Evolutionary conservation across 306 rosid species (phyloP).

Genomic region (Acmispon strigosus): DNA sequence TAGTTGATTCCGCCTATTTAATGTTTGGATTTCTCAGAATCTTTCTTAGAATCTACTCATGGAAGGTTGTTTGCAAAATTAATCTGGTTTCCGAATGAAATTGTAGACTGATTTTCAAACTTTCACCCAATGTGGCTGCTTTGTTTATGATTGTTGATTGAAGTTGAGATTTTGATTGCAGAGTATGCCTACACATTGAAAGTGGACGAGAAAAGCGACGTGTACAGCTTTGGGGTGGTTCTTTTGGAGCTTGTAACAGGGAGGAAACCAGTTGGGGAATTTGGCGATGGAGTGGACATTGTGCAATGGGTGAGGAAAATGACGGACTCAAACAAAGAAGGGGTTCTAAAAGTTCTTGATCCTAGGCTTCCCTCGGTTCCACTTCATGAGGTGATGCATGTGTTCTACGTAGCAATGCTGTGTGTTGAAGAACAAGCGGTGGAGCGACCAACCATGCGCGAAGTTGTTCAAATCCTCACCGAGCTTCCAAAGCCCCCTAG

Average conservation of each 20-base stretch:
- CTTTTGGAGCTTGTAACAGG: slow-evolving; percentile 75
- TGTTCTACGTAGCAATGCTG: slow-evolving; percentile 80
- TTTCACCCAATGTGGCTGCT: background rate
- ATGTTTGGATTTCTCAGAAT: too few relatives aligned
- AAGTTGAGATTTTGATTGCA: slow-evolving; percentile 32
- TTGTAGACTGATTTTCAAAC: too few relatives aligned
- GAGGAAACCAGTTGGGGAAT: slow-evolving; percentile 77
- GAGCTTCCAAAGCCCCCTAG: slow-evolving; percentile 63
- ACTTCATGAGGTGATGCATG: slow-evolving; percentile 45
- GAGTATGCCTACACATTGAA: slow-evolving; percentile 87
- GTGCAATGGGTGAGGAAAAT: slow-evolving; percentile 75
- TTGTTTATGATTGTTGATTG: background rate
- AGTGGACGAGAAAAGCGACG: slow-evolving; percentile 88
- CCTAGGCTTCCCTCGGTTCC: slow-evolving; percentile 48
- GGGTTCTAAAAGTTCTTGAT: slow-evolving; percentile 39
- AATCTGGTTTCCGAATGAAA: too few relatives aligned
- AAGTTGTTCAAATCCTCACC: slow-evolving; percentile 76
- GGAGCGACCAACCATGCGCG: slow-evolving; percentile 80
- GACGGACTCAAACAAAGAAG: slow-evolving; percentile 44
- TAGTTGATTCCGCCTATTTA: background rate
- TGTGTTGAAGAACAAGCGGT: slow-evolving; percentile 77
- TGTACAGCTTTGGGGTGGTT: slow-evolving; percentile 85
- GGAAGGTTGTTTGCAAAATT: too few relatives aligned
- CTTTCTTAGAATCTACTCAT: too few relatives aligned
- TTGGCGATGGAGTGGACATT: slow-evolving; percentile 90